These are phyloP conservation scores for Fusarium napiforme DNA, from an alignment of 2,329 filamentous ascomycete genomes.

Conservation along the genomic window DNA sequence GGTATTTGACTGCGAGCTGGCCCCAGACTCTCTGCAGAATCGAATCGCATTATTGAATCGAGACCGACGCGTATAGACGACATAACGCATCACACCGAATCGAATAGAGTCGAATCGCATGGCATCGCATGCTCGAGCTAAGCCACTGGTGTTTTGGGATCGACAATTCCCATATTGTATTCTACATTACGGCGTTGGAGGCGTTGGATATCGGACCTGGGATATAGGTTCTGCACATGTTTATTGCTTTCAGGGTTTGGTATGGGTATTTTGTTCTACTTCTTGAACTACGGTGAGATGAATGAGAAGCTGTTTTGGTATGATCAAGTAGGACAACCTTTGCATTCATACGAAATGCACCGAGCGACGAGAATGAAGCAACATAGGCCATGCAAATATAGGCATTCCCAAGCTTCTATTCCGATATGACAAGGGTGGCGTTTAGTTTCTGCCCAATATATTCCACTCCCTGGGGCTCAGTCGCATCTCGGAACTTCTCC, in stretches of 20 bases:
- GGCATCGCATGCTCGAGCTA: slow-evolving; percentile 13
- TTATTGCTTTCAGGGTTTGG: slow-evolving; percentile 12
- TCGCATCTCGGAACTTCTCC: background rate
- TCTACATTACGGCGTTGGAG: slow-evolving; percentile 37
- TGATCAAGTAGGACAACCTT: background rate
- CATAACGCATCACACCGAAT: slow-evolving; percentile 15
- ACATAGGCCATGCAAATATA: slow-evolving; percentile 6
- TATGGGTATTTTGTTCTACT: background rate
- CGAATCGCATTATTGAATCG: slow-evolving; percentile 11
- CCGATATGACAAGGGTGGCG: background rate
- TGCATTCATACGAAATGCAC: slow-evolving; percentile 5
- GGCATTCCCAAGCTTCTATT: background rate
- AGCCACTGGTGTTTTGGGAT: background rate
- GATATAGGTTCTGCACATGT: slow-evolving; percentile 28
- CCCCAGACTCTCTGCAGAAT: slow-evolving; percentile 1
- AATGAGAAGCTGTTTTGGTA: background rate
- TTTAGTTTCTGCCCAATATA: background rate
- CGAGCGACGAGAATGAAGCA: background rate
- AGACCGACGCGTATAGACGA: slow-evolving; percentile 25
- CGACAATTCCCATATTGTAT: slow-evolving; percentile 24
- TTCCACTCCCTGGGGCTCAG: background rate
- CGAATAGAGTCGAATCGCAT: background rate
- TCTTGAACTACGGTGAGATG: background rate
- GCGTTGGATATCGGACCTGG: slow-evolving; percentile 36
- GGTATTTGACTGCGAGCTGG: slow-evolving; percentile 15